Base-by-base conservation (phyloP, 2,329 filamentous ascomycete species). In the Plectosphaerella sp. region DNA sequence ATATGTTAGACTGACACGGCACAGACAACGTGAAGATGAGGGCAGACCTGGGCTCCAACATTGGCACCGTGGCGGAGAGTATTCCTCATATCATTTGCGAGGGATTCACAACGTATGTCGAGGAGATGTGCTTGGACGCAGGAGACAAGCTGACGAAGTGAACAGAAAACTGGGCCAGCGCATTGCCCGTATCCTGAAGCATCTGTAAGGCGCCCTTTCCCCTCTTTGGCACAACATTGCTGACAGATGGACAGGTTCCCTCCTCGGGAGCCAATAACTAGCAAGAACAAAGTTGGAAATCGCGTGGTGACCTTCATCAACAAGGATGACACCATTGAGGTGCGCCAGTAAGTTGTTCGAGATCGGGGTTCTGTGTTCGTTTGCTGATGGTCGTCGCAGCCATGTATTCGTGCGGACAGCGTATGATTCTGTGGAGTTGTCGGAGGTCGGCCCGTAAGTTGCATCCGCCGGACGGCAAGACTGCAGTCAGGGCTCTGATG, bases 331-430 rank as follows among this genome's bases (percentile, higher is more conserved):
- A 86, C 88, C 54, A 95, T 97, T 49, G 93, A 99, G 71, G 88
- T 99, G 45, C 83, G 94, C 45, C 73, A 75, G 55, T 57, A 50
- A 57, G 54, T 45, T 20, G 15, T 8, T 16, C 48, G 16, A 14
- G 35, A 43, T n/a, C 25, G 9, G 8, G 8, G 8, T 12, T 33
- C 4, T 10, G 28, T 33, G 11, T 5, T 33, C 28, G 8, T n/a
- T 22, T 24, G 35, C 54, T 55, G 12, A 56, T 50, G 39, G 11
- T 33, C 12, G 52, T 22, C 7, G 20, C 15, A 56, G 55, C 22
- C 70, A 81, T 67, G 92, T 99, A 2, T 99, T 97, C 65, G 93
- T 99, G 16, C 87, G 89, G 67, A 97, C 94, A 0, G 88, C 89
- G 1, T 94, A 93, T 65, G 86, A 96, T 64, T 89, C 87, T 53